phyloP scores from a whole-genome alignment of 2,329 filamentous ascomycete species.

The Canariomyces notabilis region DNA sequence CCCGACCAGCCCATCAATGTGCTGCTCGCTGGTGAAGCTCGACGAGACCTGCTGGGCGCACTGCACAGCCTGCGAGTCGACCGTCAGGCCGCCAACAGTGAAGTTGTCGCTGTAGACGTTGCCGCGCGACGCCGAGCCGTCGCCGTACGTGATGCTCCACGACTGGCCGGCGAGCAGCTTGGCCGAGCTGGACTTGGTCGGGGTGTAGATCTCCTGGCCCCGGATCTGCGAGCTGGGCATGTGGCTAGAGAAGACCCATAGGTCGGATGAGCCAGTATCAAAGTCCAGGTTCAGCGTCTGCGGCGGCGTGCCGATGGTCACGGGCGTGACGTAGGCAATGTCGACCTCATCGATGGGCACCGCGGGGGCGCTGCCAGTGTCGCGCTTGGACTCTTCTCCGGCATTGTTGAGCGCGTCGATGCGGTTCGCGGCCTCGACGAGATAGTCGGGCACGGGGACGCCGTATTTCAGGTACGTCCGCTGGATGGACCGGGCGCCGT shows the following conservation, averaged over 20 bases:
- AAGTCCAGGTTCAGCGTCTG: slow-evolving; percentile 26
- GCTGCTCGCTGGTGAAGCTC: slow-evolving; percentile 36
- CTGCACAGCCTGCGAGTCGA: slow-evolving; percentile 40
- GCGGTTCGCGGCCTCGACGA: slow-evolving; percentile 29
- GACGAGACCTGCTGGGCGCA: slow-evolving; percentile 38
- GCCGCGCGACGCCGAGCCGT: slow-evolving; percentile 39
- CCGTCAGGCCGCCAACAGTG: slow-evolving; percentile 39
- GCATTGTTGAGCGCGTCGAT: slow-evolving; percentile 12
- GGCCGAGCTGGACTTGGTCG: slow-evolving; percentile 36
- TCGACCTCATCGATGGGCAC: slow-evolving; percentile 29
- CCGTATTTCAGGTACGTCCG: slow-evolving; percentile 38
- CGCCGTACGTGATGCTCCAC: slow-evolving; percentile 42
- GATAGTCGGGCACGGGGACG: slow-evolving; percentile 29
- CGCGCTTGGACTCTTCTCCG: slow-evolving; percentile 11
- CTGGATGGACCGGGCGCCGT: slow-evolving; percentile 33
- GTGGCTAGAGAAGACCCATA: slow-evolving; percentile 43
- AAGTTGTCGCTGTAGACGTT: slow-evolving; percentile 43
- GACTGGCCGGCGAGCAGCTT: slow-evolving; percentile 33
- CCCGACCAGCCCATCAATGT: slow-evolving; percentile 42
- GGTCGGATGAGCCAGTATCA: slow-evolving; percentile 27
- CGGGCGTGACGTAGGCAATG: slow-evolving; percentile 34
- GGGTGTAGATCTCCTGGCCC: slow-evolving; percentile 39
- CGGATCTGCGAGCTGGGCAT: slow-evolving; percentile 31
- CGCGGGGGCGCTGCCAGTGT: slow-evolving; percentile 28
- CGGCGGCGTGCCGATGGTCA: slow-evolving; percentile 33